Base-by-base conservation (phyloP, 1,139 yeast genomes). In the Hemisphaericaspora xylofermentans region DNA sequence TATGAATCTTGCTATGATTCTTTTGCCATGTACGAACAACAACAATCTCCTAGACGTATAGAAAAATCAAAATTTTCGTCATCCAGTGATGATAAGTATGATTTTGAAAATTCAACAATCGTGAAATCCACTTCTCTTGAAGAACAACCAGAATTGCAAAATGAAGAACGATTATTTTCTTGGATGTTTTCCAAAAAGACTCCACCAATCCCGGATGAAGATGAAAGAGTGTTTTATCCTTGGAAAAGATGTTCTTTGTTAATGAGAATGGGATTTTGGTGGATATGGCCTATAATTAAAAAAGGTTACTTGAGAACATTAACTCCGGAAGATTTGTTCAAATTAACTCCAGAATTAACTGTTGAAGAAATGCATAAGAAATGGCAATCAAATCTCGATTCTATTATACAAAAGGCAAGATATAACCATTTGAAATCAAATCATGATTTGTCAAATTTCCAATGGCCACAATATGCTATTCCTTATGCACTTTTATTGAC, bases 271-370 rank as follows among this genome's bases (percentile, higher is more conserved):
- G 54, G 69, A 3, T 71, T 71, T 46, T 59, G 58, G 57, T 71
- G 78, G 77, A 54, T 71, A 42, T 59, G 62, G 58, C 76, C 76
- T 9, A 57, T 70, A 9, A 51, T 71, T 44, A 48, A 53, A 29
- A 68, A 64, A 45, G 78, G 77, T 12, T 72, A 71, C 52, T 66
- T 66, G 46, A 54, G 77, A 42, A 71, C 76, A 2, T 61, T 72
- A 45, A 57, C 58, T 6, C 70, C 74, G 1, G 57, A 58, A 37
- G 78, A 72, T 50, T 60, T 72, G 45, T 72, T 64, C 60, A 57
- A 54, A 39, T 57, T 72, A 34, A 60, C 74, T 4, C 66, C 64
- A 4, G 64, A 68, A 9, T 51, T 71, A 36, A 67, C 61, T n/a
- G 74, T 71, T n/a, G 63, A 70, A 47, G 46, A 54, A 35, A 63